These are phyloP conservation scores for Aspergillus mulundensis DNA, from an alignment of 495 filamentous ascomycete species.

Conservation along the genomic window DNA sequence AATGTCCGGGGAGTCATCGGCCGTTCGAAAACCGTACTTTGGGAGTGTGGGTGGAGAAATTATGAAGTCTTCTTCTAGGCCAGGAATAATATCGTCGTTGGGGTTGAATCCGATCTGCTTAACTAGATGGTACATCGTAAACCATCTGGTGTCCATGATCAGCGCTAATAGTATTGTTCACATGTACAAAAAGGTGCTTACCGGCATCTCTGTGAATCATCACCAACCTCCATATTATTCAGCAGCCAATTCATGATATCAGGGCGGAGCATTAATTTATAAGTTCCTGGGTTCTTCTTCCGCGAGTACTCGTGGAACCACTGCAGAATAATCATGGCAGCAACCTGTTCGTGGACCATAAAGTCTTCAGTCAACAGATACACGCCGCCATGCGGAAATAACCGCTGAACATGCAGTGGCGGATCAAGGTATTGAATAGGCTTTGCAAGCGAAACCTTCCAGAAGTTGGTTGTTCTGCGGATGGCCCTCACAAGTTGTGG, in stretches of 20 bases:
- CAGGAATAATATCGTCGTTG: slow-evolving; percentile 14
- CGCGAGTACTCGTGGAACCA: slow-evolving; percentile 47
- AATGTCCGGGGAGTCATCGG: slow-evolving; percentile 17
- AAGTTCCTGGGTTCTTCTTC: slow-evolving; percentile 24
- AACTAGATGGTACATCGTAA: slow-evolving; percentile 29
- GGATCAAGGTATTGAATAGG: slow-evolving; percentile 23
- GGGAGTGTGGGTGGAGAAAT: slow-evolving; percentile 22
- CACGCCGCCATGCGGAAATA: slow-evolving; percentile 56
- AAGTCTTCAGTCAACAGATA: slow-evolving; percentile 64
- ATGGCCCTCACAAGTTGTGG: slow-evolving; percentile 25
- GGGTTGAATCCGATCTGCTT: slow-evolving; percentile 16
- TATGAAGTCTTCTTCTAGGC: slow-evolving; percentile 11
- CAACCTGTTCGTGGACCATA: slow-evolving; percentile 47
- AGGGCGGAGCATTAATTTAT: slow-evolving; percentile 42
- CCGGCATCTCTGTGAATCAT: slow-evolving; percentile 18
- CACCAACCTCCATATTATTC: slow-evolving; percentile 10
- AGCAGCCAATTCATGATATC: slow-evolving; percentile 36
- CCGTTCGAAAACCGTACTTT: slow-evolving; percentile 19
- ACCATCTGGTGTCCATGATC: slow-evolving; percentile 18
- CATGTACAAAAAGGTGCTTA: slow-evolving; percentile 13
- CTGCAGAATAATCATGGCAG: slow-evolving; percentile 47
- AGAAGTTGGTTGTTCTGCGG: slow-evolving; percentile 29
- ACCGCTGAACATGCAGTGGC: slow-evolving; percentile 32
- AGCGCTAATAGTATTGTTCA: not conserved
- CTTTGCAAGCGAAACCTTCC: slow-evolving; percentile 30